These are phyloP conservation scores for Pythium angustatum DNA, from an alignment of 352 stramenopile genomes.

Conservation along the genomic window DNA sequence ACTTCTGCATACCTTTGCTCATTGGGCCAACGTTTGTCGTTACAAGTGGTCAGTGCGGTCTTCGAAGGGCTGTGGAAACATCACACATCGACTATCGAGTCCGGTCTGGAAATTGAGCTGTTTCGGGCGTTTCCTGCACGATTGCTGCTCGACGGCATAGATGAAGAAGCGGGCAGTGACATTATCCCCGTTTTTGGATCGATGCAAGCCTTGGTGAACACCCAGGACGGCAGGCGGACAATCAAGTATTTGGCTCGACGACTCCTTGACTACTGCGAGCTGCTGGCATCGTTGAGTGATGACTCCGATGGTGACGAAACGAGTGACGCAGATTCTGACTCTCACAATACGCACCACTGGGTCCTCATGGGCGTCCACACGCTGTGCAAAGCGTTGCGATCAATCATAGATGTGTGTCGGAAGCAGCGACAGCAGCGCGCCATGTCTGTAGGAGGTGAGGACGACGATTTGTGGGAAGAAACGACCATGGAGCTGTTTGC, in stretches of 20 bases:
- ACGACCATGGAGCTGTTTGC: conserved; percentile 21
- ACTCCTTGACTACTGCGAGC: conserved; percentile 23
- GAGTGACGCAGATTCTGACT: conserved; percentile 19
- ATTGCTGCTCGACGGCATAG: neutral
- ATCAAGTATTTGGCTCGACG: conserved; percentile 49
- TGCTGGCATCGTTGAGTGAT: conserved; percentile 18
- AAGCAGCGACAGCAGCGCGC: conserved; percentile 4
- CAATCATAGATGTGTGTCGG: conserved; percentile 24
- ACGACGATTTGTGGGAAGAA: conserved; percentile 19
- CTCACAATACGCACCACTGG: conserved; percentile 1
- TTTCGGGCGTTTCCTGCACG: conserved; percentile 40
- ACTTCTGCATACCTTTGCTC: neutral
- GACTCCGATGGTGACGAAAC: neutral
- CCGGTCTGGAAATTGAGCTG: conserved; percentile 52
- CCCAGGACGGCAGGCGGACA: conserved; percentile 46
- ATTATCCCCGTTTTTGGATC: conserved; percentile 4
- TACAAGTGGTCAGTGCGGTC: conserved; percentile 52
- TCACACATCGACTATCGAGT: conserved; percentile 29
- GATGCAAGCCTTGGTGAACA: conserved; percentile 30
- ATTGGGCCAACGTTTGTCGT: conserved; percentile 17
- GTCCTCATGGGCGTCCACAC: conserved; percentile 9
- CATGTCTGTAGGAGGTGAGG: neutral
- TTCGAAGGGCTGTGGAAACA: conserved; percentile 54
- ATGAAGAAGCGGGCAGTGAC: neutral
- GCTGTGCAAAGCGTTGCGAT: conserved; percentile 21